A percentile compares a stretch with the other conserved stretches of the same genome.
Conservation (phyloP, 2,329 filamentous ascomycete species). For the Aspergillus fumigatiaffinis region DNA sequence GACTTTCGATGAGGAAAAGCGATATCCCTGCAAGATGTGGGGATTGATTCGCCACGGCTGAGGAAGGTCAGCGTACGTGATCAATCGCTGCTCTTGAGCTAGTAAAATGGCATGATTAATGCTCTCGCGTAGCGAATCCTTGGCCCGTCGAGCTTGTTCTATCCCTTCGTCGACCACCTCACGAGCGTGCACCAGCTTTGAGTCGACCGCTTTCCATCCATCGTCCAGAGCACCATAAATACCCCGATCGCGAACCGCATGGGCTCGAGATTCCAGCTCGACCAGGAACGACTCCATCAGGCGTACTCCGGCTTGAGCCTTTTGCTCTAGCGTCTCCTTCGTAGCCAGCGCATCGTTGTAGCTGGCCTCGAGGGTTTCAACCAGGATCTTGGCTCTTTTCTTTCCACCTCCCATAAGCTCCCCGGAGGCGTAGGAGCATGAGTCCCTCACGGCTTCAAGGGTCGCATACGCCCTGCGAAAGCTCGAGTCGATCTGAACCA, state of each 20-base stretch:
- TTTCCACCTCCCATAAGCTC: constrained; percentile 85
- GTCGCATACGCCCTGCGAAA: constrained; percentile 82
- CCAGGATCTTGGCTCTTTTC: constrained; percentile 78
- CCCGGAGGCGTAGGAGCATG: constrained; percentile 85
- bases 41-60: constrained; percentile 92
- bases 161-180: constrained; percentile 77
- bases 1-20: constrained; percentile 86
- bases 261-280: constrained; percentile 78
- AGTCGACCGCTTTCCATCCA: constrained; percentile 75
- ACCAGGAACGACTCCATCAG: constrained; percentile 80
- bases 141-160: constrained; percentile 76
- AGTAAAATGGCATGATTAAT: constrained; percentile 72
- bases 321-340: constrained; percentile 85
- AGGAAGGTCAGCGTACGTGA: constrained; percentile 86
- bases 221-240: constrained; percentile 75
- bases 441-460: constrained; percentile 77
- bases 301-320: constrained; percentile 81
- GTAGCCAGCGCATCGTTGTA: constrained; percentile 83
- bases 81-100: constrained; percentile 75
- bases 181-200: constrained; percentile 68
- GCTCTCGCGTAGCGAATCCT: constrained; percentile 76
- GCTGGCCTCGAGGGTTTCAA: constrained; percentile 82
- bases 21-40: constrained; percentile 86
- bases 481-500: constrained; percentile 76
- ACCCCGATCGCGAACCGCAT: constrained; percentile 74